These are phyloP conservation scores for Toxicodendron radicans DNA, from an alignment of 345 rosid genomes.

Conservation along the genomic window DNA sequence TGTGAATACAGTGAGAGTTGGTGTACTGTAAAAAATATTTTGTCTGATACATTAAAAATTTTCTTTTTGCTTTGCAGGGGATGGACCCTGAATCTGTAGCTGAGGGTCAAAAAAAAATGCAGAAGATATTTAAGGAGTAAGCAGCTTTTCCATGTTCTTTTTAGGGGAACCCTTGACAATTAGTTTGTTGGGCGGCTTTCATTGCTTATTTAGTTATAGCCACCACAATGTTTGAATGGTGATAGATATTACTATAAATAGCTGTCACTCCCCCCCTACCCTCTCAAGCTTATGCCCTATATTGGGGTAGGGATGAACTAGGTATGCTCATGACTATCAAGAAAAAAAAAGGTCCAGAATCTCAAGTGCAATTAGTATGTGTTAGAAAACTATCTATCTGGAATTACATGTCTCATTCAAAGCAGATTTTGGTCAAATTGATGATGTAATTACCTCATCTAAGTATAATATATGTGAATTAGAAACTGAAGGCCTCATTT, in stretches of 20 bases:
- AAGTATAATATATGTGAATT: too few species aligned
- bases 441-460: too few species aligned
- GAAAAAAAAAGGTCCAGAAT: too few species aligned
- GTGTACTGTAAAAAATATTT: neutral
- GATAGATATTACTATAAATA: neutral
- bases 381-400: too few species aligned
- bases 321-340: too few species aligned
- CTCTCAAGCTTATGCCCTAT: too few species aligned
- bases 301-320: too few species aligned
- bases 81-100: conserved; percentile 47
- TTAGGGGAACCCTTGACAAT: neutral
- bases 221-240: neutral
- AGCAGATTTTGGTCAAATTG: too few species aligned
- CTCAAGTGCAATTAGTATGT: too few species aligned
- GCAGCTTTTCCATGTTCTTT: conserved; percentile 28
- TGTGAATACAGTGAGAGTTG: conserved; percentile 1
- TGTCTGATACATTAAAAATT: conserved; percentile 6
- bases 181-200: conserved; percentile 1
- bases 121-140: conserved; percentile 74
- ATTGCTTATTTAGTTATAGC: neutral
- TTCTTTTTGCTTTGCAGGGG: conserved; percentile 35
- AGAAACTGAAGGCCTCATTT: too few species aligned
- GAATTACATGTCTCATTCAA: too few species aligned
- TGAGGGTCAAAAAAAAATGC: conserved; percentile 65
- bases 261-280: too few species aligned